These are phyloP conservation scores for Lagerstroemia speciosa DNA, from an alignment of 345 rosid species.

Conservation along the genomic window DNA sequence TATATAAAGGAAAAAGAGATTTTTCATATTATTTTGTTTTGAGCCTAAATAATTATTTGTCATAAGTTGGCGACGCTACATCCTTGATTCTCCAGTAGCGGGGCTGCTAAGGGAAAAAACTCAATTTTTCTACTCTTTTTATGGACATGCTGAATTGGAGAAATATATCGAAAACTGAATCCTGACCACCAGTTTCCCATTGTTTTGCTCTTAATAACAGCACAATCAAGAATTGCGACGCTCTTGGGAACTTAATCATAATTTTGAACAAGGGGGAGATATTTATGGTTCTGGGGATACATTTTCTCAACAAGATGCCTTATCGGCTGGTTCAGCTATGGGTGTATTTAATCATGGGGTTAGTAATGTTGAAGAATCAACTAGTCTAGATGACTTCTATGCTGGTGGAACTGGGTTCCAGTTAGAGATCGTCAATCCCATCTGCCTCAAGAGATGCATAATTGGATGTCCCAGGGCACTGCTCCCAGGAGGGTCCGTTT, in stretches of 20 bases:
- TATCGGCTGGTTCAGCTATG: constrained; percentile 22
- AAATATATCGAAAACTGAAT: background rate
- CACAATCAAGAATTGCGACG: background rate
- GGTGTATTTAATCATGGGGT: constrained; percentile 25
- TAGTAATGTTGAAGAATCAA: constrained; percentile 24
- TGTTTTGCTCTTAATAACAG: background rate
- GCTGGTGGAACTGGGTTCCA: constrained; percentile 41
- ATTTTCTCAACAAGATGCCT: constrained; percentile 26
- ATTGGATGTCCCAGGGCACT: constrained; percentile 39
- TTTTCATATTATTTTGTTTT: background rate
- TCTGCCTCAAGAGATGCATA: constrained; percentile 16
- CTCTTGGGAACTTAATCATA: background rate
- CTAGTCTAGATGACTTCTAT: constrained; percentile 21
- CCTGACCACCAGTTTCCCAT: background rate
- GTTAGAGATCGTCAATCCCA: constrained; percentile 35
- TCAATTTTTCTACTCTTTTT: background rate
- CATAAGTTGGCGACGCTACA: background rate
- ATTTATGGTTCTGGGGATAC: constrained; percentile 11
- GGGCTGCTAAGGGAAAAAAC: background rate
- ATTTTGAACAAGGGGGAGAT: background rate
- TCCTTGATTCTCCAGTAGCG: background rate
- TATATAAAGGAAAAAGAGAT: too few species aligned
- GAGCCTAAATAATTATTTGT: background rate
- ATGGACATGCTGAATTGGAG: background rate
- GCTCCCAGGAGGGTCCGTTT: constrained; percentile 58